Conservation (phyloP, 2,329 filamentous ascomycete genomes). For the Alternaria conjuncta region DNA sequence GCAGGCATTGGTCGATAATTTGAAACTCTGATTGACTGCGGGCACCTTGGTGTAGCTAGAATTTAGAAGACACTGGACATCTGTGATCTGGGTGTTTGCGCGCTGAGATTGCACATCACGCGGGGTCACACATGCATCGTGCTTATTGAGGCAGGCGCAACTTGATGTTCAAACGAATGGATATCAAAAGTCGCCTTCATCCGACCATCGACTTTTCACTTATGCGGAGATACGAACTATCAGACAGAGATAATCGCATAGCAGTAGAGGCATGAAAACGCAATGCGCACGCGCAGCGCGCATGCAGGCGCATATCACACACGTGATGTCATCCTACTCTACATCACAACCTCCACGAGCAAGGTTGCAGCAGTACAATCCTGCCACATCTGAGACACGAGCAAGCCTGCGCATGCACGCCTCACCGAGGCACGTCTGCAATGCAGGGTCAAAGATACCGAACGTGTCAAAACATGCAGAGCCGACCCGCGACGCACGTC, state of each 20-base stretch:
- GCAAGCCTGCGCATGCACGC: slow-evolving; percentile 8
- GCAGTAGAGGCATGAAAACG: neutral
- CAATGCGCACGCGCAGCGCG: neutral
- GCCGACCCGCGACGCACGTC: slow-evolving; percentile 16
- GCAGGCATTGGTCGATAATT: neutral
- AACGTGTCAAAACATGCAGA: slow-evolving; percentile 12
- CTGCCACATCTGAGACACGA: slow-evolving; percentile 6
- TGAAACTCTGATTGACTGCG: neutral
- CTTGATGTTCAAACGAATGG: neutral
- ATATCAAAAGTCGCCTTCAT: neutral
- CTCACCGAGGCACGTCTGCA: slow-evolving; percentile 2
- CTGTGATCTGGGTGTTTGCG: neutral
- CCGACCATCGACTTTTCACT: neutral
- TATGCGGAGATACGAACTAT: neutral
- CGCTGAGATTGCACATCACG: neutral
- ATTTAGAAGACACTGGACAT: neutral
- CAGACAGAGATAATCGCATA: neutral
- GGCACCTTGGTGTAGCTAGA: neutral
- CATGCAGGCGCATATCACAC: neutral
- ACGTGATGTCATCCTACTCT: neutral
- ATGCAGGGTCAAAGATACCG: slow-evolving; percentile 12
- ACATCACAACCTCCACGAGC: neutral
- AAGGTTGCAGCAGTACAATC: neutral
- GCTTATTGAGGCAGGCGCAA: neutral
- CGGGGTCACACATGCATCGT: neutral